These are phyloP conservation scores for Chalciporus piperatus DNA, from an alignment of 768 basidiomycete genomes.

Conservation along the genomic window DNA sequence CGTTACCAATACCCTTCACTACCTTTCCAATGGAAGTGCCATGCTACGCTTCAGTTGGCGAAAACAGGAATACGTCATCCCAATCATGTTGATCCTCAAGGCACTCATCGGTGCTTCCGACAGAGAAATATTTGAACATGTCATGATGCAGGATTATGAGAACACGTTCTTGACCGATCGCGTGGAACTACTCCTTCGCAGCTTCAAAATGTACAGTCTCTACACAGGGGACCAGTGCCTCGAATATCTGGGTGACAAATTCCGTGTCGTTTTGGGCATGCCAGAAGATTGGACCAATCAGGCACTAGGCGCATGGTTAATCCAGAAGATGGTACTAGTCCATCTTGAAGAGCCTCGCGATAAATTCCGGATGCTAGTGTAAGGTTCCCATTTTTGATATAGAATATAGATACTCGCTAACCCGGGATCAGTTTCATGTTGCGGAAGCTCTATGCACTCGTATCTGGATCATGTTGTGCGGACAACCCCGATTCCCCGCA, in stretches of 20 bases:
- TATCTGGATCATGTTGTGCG: conserved; percentile 84
- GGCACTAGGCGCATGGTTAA: conserved; percentile 75
- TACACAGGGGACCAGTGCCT: conserved; percentile 88
- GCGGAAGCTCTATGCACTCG: conserved; percentile 88
- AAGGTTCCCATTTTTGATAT: conserved; percentile 10
- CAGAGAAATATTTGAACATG: conserved; percentile 93
- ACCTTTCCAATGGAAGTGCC: conserved; percentile 94
- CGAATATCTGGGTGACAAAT: conserved; percentile 95
- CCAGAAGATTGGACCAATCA: conserved; percentile 93
- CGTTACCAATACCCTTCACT: conserved; percentile 95
- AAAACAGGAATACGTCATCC: conserved; percentile 98
- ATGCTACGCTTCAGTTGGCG: conserved; percentile 96
- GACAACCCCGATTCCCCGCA: conserved; percentile 99
- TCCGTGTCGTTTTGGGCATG: conserved; percentile 84
- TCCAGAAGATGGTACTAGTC: conserved; percentile 85
- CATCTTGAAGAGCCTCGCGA: conserved; percentile 86
- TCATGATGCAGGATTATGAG: conserved; percentile 95
- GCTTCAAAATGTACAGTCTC: conserved; percentile 91
- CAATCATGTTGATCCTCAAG: conserved; percentile 94
- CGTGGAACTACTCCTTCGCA: conserved; percentile 88
- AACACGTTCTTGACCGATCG: conserved; percentile 98
- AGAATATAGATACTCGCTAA: conserved; percentile 7
- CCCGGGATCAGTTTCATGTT: conserved; percentile 82
- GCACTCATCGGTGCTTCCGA: conserved; percentile 89
- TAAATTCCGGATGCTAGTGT: conserved; percentile 95